A percentile compares a stretch with the other conserved stretches of the same genome.
These are phyloP conservation scores for Barnettozyma sucrosica DNA, from an alignment of 805 yeast species.

Conservation along the genomic window DNA sequence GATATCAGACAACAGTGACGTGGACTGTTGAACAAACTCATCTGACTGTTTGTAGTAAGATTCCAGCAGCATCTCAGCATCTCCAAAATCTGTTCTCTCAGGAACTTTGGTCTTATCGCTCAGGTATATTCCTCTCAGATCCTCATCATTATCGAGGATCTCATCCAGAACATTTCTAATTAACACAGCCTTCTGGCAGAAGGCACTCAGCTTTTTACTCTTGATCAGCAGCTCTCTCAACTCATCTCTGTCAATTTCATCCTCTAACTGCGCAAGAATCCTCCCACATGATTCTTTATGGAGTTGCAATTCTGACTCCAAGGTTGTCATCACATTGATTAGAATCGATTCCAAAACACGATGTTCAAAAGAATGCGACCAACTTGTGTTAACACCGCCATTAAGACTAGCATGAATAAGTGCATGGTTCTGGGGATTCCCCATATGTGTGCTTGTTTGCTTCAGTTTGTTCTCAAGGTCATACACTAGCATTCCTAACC, in stretches of 20 bases:
- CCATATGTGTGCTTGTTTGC: not conserved
- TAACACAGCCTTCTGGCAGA: slow-evolving; percentile 68
- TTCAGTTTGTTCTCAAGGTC: slow-evolving; percentile 74
- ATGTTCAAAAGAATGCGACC: slow-evolving; percentile 63
- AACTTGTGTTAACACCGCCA: slow-evolving; percentile 21
- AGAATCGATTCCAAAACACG: slow-evolving; percentile 78
- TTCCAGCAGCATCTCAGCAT: slow-evolving; percentile 81
- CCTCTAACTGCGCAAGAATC: slow-evolving; percentile 67
- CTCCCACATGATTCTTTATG: slow-evolving; percentile 54
- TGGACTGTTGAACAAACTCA: slow-evolving; percentile 88
- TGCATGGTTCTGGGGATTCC: not conserved
- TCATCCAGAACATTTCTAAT: slow-evolving; percentile 82
- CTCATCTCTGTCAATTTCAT: slow-evolving; percentile 69
- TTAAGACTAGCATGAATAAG: too few species aligned
- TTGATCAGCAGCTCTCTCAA: slow-evolving; percentile 67
- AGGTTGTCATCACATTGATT: slow-evolving; percentile 69
- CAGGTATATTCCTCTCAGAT: slow-evolving; percentile 72
- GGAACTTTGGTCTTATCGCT: slow-evolving; percentile 33
- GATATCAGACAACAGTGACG: slow-evolving; percentile 74
- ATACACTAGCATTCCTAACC: slow-evolving; percentile 72
- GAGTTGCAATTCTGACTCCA: slow-evolving; percentile 68
- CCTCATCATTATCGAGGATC: slow-evolving; percentile 80
- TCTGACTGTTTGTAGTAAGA: slow-evolving; percentile 89
- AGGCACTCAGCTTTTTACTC: slow-evolving; percentile 64
- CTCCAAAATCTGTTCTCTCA: slow-evolving; percentile 44